phyloP scores from a whole-genome alignment of 2,329 filamentous ascomycete genomes.

The Fusarium setosum region DNA sequence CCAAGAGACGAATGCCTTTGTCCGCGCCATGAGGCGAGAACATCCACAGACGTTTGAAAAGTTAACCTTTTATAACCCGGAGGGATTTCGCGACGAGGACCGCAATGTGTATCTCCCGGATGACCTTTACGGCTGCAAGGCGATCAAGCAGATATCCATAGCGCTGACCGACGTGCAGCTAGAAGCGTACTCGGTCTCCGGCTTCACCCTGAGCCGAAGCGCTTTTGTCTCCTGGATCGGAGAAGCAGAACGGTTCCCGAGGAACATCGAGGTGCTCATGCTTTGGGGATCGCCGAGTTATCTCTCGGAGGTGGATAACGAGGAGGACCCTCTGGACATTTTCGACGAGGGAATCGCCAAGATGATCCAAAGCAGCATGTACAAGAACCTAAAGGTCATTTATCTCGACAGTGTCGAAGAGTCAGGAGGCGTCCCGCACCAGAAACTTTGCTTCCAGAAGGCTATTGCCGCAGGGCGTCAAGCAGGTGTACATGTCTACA shows the following conservation, averaged over 20 bases:
- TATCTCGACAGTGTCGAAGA: constrained; percentile 23
- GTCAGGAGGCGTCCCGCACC: not conserved
- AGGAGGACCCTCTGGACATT: not conserved
- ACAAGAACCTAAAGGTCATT: constrained; percentile 9
- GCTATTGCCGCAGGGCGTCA: constrained; percentile 12
- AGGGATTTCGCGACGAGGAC: not conserved
- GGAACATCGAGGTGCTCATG: constrained; percentile 11
- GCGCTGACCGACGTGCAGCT: not conserved
- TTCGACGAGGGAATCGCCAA: constrained; percentile 10
- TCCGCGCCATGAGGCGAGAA: not conserved
- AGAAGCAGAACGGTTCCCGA: not conserved
- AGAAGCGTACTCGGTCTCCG: not conserved
- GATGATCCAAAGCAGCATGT: constrained; percentile 1
- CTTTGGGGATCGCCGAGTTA: not conserved
- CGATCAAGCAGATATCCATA: constrained; percentile 6
- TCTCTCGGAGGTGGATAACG: fast-evolving
- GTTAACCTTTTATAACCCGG: constrained; percentile 17
- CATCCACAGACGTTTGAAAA: not conserved
- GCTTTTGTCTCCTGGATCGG: not conserved
- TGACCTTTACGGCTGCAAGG: fast-evolving
- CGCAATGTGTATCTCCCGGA: not conserved
- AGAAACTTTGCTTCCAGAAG: not conserved
- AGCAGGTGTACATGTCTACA: constrained; percentile 20
- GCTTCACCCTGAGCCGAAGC: not conserved
- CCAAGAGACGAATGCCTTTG: not conserved